Evolutionary conservation across 2,329 filamentous ascomycete species (phyloP).

Genomic region (Scytalidium sp.): DNA sequence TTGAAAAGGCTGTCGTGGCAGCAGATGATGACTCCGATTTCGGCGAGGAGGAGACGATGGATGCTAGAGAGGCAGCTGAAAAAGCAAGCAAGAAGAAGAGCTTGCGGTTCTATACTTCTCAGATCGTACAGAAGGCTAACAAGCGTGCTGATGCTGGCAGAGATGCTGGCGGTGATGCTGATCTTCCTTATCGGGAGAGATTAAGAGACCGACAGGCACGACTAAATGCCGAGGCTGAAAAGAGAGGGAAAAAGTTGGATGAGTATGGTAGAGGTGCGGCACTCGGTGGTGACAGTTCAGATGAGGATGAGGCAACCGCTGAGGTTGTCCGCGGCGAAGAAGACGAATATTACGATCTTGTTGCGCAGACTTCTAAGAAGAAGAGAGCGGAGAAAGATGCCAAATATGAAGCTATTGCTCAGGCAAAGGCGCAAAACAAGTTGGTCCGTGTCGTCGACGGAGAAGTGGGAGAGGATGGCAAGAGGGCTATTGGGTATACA

Average conservation of each 20-base stretch:
- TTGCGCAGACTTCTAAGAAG: slow-evolving; percentile 65
- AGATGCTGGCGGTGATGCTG: slow-evolving; percentile 74
- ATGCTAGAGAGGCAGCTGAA: slow-evolving; percentile 74
- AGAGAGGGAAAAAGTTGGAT: slow-evolving; percentile 66
- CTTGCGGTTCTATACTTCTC: slow-evolving; percentile 95
- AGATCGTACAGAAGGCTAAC: slow-evolving; percentile 92
- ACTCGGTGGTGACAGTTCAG: slow-evolving; percentile 58
- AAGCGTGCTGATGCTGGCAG: slow-evolving; percentile 72
- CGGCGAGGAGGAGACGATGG: slow-evolving; percentile 81
- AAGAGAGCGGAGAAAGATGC: slow-evolving; percentile 72
- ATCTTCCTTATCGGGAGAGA: slow-evolving; percentile 86
- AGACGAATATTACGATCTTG: slow-evolving; percentile 86
- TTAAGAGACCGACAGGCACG: slow-evolving; percentile 81
- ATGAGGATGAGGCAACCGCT: slow-evolving; percentile 38
- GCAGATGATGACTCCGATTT: slow-evolving; percentile 85
- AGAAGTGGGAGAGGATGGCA: slow-evolving; percentile 75
- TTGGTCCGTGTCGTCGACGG: slow-evolving; percentile 63
- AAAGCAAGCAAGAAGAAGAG: slow-evolving; percentile 90
- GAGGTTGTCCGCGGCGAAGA: slow-evolving; percentile 37
- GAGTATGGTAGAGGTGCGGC: slow-evolving; percentile 65
- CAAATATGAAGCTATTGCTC: slow-evolving; percentile 52
- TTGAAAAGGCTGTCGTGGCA: slow-evolving; percentile 38
- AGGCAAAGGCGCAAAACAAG: slow-evolving; percentile 59
- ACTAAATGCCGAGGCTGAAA: slow-evolving; percentile 84
- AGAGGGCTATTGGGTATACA: slow-evolving; percentile 86